A percentile compares a stretch with the other conserved stretches of the same genome.
Conservation (phyloP, 2,329 filamentous ascomycete species). For the Talaromyces islandicus region DNA sequence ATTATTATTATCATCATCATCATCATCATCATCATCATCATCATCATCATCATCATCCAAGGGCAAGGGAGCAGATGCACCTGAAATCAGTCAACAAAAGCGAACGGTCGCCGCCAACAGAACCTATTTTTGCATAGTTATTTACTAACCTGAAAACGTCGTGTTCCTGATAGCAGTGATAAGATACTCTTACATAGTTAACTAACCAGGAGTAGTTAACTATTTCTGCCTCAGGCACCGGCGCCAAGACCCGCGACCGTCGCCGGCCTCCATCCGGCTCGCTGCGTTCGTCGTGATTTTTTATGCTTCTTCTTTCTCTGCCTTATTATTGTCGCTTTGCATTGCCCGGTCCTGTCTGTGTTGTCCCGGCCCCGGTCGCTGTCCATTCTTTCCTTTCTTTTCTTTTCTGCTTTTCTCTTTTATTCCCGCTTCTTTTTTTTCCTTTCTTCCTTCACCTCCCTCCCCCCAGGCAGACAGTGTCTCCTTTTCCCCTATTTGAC, state of each 20-base stretch:
- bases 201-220: not conserved
- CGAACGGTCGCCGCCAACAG: not conserved
- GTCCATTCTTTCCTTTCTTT: constrained; percentile 9
- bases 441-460: constrained; percentile 7
- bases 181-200: too few species aligned
- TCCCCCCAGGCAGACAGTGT: constrained; percentile 11
- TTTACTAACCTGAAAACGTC: too few species aligned
- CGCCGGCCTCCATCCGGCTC: not conserved
- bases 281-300: not conserved
- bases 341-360: not conserved
- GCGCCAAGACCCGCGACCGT: not conserved
- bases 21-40: too few species aligned
- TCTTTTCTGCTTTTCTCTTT: not conserved
- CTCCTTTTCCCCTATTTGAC: constrained; percentile 14
- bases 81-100: not conserved
- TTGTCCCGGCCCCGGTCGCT: constrained; percentile 1
- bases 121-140: too few species aligned
- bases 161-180: too few species aligned
- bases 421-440: constrained; percentile 9
- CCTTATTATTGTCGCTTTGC: not conserved
- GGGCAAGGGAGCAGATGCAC: too few species aligned
- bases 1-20: too few species aligned
- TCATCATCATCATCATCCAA: too few species aligned
- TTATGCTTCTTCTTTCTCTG: not conserved
- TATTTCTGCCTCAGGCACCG: not conserved